These are phyloP conservation scores for Ceratocystis cubensis DNA, from an alignment of 2,329 filamentous ascomycete genomes.

Conservation along the genomic window DNA sequence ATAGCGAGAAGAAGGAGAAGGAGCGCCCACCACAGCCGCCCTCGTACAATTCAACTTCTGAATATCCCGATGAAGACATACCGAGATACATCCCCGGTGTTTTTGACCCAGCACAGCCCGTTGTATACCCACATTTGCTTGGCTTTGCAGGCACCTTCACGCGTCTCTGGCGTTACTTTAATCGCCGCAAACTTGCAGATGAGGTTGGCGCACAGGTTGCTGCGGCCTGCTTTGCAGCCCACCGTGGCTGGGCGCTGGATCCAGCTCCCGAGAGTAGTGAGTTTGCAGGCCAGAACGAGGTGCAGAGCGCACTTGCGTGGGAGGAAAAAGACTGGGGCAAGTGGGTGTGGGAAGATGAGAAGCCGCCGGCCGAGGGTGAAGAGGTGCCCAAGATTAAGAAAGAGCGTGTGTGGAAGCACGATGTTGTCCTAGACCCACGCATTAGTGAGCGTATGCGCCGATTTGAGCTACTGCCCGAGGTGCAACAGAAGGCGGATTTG, in stretches of 20 bases:
- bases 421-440: slow-evolving; percentile 62
- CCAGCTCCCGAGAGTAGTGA: slow-evolving; percentile 22
- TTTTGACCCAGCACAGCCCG: slow-evolving; percentile 58
- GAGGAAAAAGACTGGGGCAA: slow-evolving; percentile 82
- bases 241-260: slow-evolving; percentile 30
- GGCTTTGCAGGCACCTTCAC: slow-evolving; percentile 84
- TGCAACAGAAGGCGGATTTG: slow-evolving; percentile 52
- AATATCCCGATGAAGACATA: slow-evolving; percentile 56
- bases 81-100: slow-evolving; percentile 54
- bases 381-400: slow-evolving; percentile 33
- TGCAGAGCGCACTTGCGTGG: slow-evolving; percentile 48
- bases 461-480: slow-evolving; percentile 57
- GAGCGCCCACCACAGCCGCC: slow-evolving; percentile 50
- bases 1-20: slow-evolving; percentile 40
- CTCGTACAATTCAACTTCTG: slow-evolving; percentile 59
- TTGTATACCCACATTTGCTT: slow-evolving; percentile 78
- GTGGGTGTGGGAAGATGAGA: slow-evolving; percentile 49
- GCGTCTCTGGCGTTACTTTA: slow-evolving; percentile 78
- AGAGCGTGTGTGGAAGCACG: slow-evolving; percentile 64
- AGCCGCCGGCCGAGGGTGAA: slow-evolving; percentile 30
- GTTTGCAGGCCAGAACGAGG: slow-evolving; percentile 37
- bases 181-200: slow-evolving; percentile 72
- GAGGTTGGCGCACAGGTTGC: slow-evolving; percentile 78
- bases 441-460: slow-evolving; percentile 68
- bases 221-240: slow-evolving; percentile 56